Percentiles rank a stretch among this genome's conserved stretches.
Evolutionary conservation across 2,329 filamentous ascomycete species (phyloP).

Genomic region (Cytospora leucostoma): DNA sequence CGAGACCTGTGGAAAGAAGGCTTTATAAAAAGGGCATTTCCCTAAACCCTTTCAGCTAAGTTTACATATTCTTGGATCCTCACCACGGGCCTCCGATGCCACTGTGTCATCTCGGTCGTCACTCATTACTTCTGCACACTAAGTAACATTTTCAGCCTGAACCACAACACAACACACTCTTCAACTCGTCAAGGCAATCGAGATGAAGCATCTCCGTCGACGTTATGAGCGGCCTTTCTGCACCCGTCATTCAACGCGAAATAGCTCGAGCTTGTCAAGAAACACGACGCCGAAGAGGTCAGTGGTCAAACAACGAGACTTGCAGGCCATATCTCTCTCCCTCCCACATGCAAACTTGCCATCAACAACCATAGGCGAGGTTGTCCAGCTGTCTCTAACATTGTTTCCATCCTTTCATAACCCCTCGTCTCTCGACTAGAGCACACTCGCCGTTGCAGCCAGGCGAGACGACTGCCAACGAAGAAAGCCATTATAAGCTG

Average conservation of each 20-base stretch:
- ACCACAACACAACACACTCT: neutral
- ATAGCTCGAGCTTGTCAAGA: neutral
- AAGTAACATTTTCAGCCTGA: neutral
- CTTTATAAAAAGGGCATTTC: neutral
- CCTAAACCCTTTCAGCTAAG: neutral
- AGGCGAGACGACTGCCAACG: neutral
- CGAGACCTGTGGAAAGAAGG: neutral
- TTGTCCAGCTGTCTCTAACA: neutral
- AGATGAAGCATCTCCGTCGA: neutral
- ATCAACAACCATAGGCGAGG: neutral
- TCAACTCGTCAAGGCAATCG: neutral
- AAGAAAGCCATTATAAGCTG: neutral
- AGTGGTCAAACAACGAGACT: neutral
- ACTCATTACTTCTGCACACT: slow-evolving; percentile 8
- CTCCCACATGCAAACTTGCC: neutral
- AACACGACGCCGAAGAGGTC: neutral
- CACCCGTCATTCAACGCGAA: neutral
- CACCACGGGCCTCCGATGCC: neutral
- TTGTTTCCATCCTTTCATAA: neutral
- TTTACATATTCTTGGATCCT: neutral
- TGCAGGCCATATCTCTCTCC: neutral
- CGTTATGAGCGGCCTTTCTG: neutral
- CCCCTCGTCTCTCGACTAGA: neutral
- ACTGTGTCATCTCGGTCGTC: slow-evolving; percentile 1
- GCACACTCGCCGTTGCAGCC: neutral